Evolutionary conservation across 2,329 filamentous ascomycete genomes (phyloP).

Genomic region (Aureobasidium pullulans): DNA sequence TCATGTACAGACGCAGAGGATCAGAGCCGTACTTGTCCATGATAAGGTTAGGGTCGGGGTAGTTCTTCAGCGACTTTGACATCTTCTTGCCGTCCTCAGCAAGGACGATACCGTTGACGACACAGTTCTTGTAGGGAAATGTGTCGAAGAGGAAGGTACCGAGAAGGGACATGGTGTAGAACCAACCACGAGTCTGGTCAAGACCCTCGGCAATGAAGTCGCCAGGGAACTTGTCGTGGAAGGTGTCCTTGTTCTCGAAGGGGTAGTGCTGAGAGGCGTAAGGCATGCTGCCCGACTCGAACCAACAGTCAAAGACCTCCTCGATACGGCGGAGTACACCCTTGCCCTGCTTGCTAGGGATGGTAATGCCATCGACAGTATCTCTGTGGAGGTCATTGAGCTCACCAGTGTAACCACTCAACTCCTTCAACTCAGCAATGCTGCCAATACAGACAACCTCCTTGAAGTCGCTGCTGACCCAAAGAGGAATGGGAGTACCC

Average conservation of each 20-base stretch:
- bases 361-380: slow-evolving; percentile 89
- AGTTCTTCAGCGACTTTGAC: slow-evolving; percentile 96
- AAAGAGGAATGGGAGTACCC: slow-evolving; percentile 87
- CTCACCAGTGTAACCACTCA: slow-evolving; percentile 80
- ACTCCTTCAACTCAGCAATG: slow-evolving; percentile 70
- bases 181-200: slow-evolving; percentile 94
- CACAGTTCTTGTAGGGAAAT: slow-evolving; percentile 86
- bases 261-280: slow-evolving; percentile 88
- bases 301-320: slow-evolving; percentile 96
- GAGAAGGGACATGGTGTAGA: slow-evolving; percentile 84
- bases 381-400: slow-evolving; percentile 84
- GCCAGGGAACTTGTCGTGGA: slow-evolving; percentile 75
- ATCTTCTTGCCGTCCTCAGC: slow-evolving; percentile 98
- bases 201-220: slow-evolving; percentile 92
- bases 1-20: slow-evolving; percentile 87
- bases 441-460: slow-evolving; percentile 84
- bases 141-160: slow-evolving; percentile 80
- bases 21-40: slow-evolving; percentile 88
- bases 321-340: slow-evolving; percentile 72
- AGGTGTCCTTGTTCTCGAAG: slow-evolving; percentile 74
- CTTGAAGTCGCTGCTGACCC: slow-evolving; percentile 83
- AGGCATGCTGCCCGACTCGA: slow-evolving; percentile 93
- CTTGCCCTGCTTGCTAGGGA: slow-evolving; percentile 82
- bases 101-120: slow-evolving; percentile 92
- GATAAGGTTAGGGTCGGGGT: slow-evolving; percentile 76